phyloP scores from a whole-genome alignment of 2,329 filamentous ascomycete genomes.

The Tolypocladium capitatum region DNA sequence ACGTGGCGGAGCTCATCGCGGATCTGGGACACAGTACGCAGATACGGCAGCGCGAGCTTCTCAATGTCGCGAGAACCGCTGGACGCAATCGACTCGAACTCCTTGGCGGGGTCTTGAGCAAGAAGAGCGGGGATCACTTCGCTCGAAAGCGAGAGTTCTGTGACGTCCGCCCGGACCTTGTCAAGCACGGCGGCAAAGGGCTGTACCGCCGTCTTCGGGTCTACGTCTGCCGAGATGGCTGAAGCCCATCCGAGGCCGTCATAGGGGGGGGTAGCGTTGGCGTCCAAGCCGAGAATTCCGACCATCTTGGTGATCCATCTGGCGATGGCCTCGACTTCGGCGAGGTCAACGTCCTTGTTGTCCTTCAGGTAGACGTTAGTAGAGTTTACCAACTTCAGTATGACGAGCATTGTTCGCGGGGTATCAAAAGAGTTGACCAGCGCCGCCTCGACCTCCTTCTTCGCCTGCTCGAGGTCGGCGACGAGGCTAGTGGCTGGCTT shows the following conservation, averaged over 20 bases:
- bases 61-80: constrained; percentile 37
- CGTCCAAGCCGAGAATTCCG: constrained; percentile 71
- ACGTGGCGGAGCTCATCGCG: constrained; percentile 50
- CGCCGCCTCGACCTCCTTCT: constrained; percentile 41
- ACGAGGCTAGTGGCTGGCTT: constrained; percentile 18
- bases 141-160: constrained; percentile 34
- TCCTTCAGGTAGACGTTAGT: constrained; percentile 51
- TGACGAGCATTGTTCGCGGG: constrained; percentile 60
- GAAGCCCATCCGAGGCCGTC: constrained; percentile 44
- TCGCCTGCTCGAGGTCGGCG: constrained; percentile 36
- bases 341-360: constrained; percentile 31
- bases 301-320: constrained; percentile 75
- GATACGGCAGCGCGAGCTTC: constrained; percentile 39
- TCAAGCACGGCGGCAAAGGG: constrained; percentile 33
- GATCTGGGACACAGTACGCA: constrained; percentile 40
- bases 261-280: constrained; percentile 40
- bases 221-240: constrained; percentile 23
- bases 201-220: constrained; percentile 31
- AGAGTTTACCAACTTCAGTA: constrained; percentile 64
- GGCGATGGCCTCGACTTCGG: constrained; percentile 43
- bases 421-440: constrained; percentile 84
- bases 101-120: constrained; percentile 26
- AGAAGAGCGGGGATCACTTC: constrained; percentile 30
- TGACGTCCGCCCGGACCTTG: constrained; percentile 32
- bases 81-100: constrained; percentile 32